phyloP scores from a whole-genome alignment of 163 green algal genomes.

The Scenedesmus sp. region DNA sequence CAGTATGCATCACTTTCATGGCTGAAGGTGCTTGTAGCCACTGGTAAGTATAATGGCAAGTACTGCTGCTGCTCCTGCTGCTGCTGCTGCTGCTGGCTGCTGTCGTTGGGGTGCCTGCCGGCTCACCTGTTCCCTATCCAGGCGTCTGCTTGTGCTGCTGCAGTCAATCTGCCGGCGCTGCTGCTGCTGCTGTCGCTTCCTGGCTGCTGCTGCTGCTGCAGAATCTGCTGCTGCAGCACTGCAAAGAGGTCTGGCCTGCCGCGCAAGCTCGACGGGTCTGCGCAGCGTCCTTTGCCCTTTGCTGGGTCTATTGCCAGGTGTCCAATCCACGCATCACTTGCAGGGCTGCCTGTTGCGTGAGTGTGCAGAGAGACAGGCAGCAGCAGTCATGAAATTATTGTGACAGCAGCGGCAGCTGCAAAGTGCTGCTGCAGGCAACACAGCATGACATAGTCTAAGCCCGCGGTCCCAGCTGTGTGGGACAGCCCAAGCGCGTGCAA shows the following conservation, averaged over 20 bases:
- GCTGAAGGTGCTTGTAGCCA: too few species aligned
- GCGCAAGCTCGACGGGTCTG: conserved; percentile 11
- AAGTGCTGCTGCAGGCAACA: too few species aligned
- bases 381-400: too few species aligned
- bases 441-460: too few species aligned
- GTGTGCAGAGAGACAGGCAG: not conserved
- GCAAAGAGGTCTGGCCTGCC: conserved; percentile 46
- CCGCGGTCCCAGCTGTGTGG: too few species aligned
- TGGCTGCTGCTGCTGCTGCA: not conserved
- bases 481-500: too few species aligned
- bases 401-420: too few species aligned
- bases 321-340: conserved; percentile 57
- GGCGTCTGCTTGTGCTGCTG: not conserved
- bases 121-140: conserved; percentile 46
- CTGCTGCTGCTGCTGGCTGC: too few species aligned
- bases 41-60: too few species aligned
- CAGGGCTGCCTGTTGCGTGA: conserved; percentile 11
- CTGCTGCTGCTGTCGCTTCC: not conserved
- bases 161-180: not conserved
- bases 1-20: too few species aligned
- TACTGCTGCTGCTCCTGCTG: too few species aligned
- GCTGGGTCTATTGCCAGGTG: conserved; percentile 55
- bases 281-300: conserved; percentile 33
- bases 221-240: conserved; percentile 53
- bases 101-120: not conserved